Conservation (phyloP, 768 basidiomycete genomes). For the Cytidiella melzeri region DNA sequence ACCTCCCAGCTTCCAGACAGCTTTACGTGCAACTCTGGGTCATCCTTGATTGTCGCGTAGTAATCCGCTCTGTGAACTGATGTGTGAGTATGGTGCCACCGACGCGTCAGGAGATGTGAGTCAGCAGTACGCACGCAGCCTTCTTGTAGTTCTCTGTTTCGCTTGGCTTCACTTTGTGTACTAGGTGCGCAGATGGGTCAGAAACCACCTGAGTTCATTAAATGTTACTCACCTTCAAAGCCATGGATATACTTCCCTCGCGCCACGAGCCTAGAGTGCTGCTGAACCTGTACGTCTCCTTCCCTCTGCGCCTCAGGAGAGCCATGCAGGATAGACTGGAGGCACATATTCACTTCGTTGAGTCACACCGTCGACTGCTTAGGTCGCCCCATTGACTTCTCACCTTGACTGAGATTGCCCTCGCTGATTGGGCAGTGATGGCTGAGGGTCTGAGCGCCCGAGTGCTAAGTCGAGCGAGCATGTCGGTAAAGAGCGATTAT, state of each 20-base stretch:
- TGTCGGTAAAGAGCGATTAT: slow-evolving; percentile 4
- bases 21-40: slow-evolving; percentile 71
- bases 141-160: slow-evolving; percentile 78
- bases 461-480: slow-evolving; percentile 21
- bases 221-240: slow-evolving; percentile 64
- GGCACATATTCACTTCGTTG: slow-evolving; percentile 2
- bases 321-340: slow-evolving; percentile 86
- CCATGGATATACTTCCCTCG: slow-evolving; percentile 93
- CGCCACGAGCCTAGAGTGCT: slow-evolving; percentile 86
- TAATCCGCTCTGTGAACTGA: slow-evolving; percentile 60
- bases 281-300: slow-evolving; percentile 67
- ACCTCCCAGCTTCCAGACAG: slow-evolving; percentile 94
- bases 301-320: slow-evolving; percentile 83
- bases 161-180: slow-evolving; percentile 82
- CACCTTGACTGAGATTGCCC: slow-evolving; percentile 29
- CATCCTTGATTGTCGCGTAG: slow-evolving; percentile 74
- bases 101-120: neutral
- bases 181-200: slow-evolving; percentile 32
- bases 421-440: slow-evolving; percentile 11
- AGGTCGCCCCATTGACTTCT: slow-evolving; percentile 2
- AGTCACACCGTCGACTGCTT: neutral
- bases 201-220: neutral
- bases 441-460: slow-evolving; percentile 14
- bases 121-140: slow-evolving; percentile 60
- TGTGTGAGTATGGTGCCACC: slow-evolving; percentile 1